Percentiles rank a stretch among this genome's conserved stretches.
These are phyloP conservation scores for Ceratocystis diversiconidia DNA, from an alignment of 2,329 filamentous ascomycete species.

Conservation along the genomic window DNA sequence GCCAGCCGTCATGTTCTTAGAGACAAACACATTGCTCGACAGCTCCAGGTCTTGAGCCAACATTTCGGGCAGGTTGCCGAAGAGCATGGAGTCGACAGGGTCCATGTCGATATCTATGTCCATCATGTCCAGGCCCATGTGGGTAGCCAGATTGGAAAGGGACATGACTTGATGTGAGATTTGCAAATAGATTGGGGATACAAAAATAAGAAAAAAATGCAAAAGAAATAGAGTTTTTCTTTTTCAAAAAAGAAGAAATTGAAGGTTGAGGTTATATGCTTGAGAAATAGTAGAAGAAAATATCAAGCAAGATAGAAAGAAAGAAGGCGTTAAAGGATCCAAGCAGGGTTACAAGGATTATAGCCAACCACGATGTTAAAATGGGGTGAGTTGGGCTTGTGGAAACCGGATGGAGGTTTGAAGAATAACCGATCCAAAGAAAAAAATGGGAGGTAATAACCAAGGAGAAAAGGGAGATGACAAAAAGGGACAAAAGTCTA, in stretches of 20 bases:
- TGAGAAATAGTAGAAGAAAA: neutral
- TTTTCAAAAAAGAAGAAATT: neutral
- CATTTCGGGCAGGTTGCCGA: constrained; percentile 39
- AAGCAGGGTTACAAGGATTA: constrained; percentile 1
- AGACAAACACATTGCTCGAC: constrained; percentile 34
- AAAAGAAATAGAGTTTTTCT: no score
- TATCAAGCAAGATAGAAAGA: neutral
- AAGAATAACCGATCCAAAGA: neutral
- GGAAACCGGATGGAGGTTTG: neutral
- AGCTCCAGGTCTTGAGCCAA: constrained; percentile 40
- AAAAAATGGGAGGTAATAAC: neutral
- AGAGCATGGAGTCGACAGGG: constrained; percentile 21
- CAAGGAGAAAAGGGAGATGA: neutral
- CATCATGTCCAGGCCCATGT: neutral
- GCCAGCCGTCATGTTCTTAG: constrained; percentile 40
- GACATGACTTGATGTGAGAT: neutral
- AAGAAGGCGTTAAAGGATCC: neutral
- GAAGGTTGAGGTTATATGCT: neutral
- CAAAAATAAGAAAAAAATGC: neutral
- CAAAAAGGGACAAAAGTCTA: neutral
- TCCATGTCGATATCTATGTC: constrained; percentile 7
- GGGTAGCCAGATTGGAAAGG: neutral
- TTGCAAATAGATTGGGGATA: neutral
- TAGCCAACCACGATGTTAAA: constrained; percentile 4
- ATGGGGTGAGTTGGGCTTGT: neutral